Conservation (phyloP, 805 yeast species). For the Yamadazyma laniorum region DNA sequence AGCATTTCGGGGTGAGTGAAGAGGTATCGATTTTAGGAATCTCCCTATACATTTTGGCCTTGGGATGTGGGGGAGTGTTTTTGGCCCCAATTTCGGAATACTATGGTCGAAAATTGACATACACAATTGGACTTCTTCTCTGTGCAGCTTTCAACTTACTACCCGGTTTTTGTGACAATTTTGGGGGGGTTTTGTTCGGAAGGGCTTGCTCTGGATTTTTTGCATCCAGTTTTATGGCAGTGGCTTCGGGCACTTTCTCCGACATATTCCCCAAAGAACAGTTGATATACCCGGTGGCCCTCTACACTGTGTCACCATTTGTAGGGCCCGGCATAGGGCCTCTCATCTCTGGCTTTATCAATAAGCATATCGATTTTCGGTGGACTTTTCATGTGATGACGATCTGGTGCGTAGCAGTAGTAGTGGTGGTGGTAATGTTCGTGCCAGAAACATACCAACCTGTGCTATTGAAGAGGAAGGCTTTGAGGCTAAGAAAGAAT, state of each 20-base stretch:
- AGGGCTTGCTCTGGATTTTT: conserved; percentile 27
- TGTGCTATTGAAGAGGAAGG: conserved; percentile 22
- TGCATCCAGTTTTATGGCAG: conserved; percentile 28
- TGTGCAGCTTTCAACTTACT: conserved; percentile 23
- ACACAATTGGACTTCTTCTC: conserved; percentile 30
- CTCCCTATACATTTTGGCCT: conserved; percentile 25
- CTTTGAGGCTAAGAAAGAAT: conserved; percentile 22
- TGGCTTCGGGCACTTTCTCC: conserved; percentile 29
- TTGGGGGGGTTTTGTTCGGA: conserved; percentile 27
- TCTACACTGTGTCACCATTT: conserved; percentile 29
- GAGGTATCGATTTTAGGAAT: conserved; percentile 28
- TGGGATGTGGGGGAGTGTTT: conserved; percentile 30
- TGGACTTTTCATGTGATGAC: conserved; percentile 29
- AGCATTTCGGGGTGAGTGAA: conserved; percentile 22
- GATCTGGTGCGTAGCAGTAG: conserved; percentile 21
- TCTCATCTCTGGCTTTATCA: conserved; percentile 26
- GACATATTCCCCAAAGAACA: conserved; percentile 27
- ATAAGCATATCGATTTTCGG: conserved; percentile 16
- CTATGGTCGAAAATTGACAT: conserved; percentile 56
- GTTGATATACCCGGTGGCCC: conserved; percentile 21
- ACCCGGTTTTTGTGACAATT: conserved; percentile 24
- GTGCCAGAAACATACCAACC: conserved; percentile 33
- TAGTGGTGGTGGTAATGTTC: conserved; percentile 19
- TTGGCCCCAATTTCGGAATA: conserved; percentile 63
- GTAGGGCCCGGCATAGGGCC: conserved; percentile 32